A percentile compares a stretch with the other conserved stretches of the same genome.
Evolutionary conservation across 805 yeast genomes (phyloP).

Genomic region (Candida boidinii): DNA sequence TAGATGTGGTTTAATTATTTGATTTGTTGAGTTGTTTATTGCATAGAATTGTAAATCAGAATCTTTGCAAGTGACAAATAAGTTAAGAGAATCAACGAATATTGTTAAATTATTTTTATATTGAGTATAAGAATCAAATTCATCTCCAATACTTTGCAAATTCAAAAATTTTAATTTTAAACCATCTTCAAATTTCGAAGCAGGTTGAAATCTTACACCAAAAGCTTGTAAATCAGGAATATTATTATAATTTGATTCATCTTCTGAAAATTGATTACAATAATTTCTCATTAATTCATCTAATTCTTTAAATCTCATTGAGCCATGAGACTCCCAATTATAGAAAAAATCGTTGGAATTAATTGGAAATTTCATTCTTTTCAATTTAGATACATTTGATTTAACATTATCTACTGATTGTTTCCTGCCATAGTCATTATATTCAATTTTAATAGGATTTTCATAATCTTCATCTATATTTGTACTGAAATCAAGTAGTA

Average conservation of each 20-base stretch:
- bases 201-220: constrained; percentile 26
- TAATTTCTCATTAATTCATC: too few relatives aligned
- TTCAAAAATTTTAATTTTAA: constrained; percentile 10
- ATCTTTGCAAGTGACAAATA: constrained; percentile 12
- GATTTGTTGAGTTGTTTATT: constrained; percentile 3
- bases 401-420: too few relatives aligned
- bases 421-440: too few relatives aligned
- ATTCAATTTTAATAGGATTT: too few relatives aligned
- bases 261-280: constrained; percentile 4
- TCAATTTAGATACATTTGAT: too few relatives aligned
- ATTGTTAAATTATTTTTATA: constrained; percentile 36
- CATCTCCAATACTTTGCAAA: too few relatives aligned
- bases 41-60: constrained; percentile 5
- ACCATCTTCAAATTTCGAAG: constrained; percentile 27
- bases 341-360: constrained; percentile 23
- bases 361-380: too few relatives aligned
- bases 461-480: too few relatives aligned
- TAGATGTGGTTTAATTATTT: constrained; percentile 13
- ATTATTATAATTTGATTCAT: constrained; percentile 8
- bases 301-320: too few relatives aligned
- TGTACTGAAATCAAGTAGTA: too few relatives aligned
- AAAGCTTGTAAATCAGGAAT: constrained; percentile 11
- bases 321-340: constrained; percentile 27
- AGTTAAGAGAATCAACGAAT: constrained; percentile 12
- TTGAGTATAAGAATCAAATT: too few relatives aligned